phyloP scores from a whole-genome alignment of 495 filamentous ascomycete species.

The Aspergillus affinis region DNA sequence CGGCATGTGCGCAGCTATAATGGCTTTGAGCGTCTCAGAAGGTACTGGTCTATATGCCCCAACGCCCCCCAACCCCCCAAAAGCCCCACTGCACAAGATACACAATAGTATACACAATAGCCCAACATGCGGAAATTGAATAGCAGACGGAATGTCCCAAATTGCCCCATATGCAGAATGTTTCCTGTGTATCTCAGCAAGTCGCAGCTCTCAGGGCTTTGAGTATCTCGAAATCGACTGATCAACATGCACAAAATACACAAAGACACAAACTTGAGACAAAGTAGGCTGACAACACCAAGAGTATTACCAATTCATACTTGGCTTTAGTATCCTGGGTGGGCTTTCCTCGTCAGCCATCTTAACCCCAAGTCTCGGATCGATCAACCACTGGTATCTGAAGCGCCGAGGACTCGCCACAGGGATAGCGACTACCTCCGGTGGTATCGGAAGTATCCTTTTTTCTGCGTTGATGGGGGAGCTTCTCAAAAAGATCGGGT shows the following conservation, averaged over 20 bases:
- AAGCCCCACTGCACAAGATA: no score
- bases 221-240: no score
- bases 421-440: constrained; percentile 16
- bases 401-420: constrained; percentile 58
- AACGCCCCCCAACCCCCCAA: no score
- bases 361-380: constrained; percentile 59
- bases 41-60: constrained; percentile 1
- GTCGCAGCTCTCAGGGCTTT: no score
- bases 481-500: constrained; percentile 29
- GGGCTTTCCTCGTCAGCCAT: constrained; percentile 36
- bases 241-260: no score
- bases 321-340: constrained; percentile 27
- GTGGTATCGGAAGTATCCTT: constrained; percentile 40
- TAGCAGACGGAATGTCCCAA: no score
- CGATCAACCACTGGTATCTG: constrained; percentile 65
- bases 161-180: no score
- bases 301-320: constrained; percentile 34
- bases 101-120: no score
- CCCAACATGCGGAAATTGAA: not conserved
- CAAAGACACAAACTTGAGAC: no score
- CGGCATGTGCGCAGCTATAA: constrained; percentile 27
- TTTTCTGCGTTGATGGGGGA: constrained; percentile 43
- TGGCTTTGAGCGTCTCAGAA: constrained; percentile 26
- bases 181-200: no score
- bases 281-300: not conserved